These are phyloP conservation scores for Phaeoacremonium minimum DNA, from an alignment of 2,329 filamentous ascomycete genomes.

Conservation along the genomic window DNA sequence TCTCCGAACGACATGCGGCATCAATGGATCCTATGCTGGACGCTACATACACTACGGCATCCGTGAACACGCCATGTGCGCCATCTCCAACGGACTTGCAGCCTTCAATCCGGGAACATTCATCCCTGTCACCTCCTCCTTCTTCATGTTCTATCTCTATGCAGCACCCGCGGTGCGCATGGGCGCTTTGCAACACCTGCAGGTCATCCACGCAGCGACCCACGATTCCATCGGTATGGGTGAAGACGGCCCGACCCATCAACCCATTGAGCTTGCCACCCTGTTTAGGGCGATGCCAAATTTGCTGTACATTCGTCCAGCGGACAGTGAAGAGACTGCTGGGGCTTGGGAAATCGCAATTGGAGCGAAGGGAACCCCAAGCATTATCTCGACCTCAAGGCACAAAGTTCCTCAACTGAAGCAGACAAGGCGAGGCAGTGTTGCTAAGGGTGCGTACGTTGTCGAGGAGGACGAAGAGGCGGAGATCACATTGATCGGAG, in stretches of 20 bases:
- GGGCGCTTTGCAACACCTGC: conserved; percentile 43
- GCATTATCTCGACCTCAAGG: conserved; percentile 38
- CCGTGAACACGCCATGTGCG: conserved; percentile 58
- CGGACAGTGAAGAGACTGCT: conserved; percentile 46
- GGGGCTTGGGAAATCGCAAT: conserved; percentile 39
- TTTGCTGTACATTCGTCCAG: conserved; percentile 46
- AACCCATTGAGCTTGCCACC: conserved; percentile 46
- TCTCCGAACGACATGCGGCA: conserved; percentile 13
- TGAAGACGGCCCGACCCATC: conserved; percentile 52
- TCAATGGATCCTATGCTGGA: conserved; percentile 43
- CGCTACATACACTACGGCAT: conserved; percentile 58
- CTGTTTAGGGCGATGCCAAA: conserved; percentile 53
- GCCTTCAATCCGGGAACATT: conserved; percentile 47
- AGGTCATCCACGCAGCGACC: conserved; percentile 47
- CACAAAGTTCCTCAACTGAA: conserved; percentile 31
- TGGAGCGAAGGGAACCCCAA: conserved; percentile 22
- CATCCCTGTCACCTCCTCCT: conserved; percentile 48
- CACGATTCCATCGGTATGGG: conserved; percentile 51
- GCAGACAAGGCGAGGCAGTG: conserved; percentile 25
- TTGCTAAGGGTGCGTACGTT: conserved; percentile 34
- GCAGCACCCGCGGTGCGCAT: conserved; percentile 48
- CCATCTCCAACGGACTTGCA: conserved; percentile 54
- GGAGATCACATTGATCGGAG: conserved; percentile 31
- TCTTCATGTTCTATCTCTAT: conserved; percentile 54
- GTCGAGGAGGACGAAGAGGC: conserved; percentile 24